Conservation (phyloP, 768 basidiomycete genomes). For the Botryobasidium botryosum region DNA sequence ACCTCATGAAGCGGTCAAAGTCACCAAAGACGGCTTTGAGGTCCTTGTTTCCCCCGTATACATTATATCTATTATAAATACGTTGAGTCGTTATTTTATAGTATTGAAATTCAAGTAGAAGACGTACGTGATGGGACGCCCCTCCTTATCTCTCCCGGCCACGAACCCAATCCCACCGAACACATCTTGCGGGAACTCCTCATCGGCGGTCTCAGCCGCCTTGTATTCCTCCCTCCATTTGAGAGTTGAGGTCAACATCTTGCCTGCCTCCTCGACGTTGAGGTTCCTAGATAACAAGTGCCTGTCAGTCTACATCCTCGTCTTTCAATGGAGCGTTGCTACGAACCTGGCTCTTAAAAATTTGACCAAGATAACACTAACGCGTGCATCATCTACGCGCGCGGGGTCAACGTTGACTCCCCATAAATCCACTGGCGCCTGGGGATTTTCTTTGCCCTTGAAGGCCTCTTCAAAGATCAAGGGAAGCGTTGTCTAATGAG, state of each 20-base stretch:
- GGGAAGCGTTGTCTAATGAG: conserved; percentile 25
- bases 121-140: conserved; percentile 51
- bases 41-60: conserved; percentile 57
- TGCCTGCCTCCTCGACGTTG: conserved; percentile 33
- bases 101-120: too few relatives aligned
- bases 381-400: conserved; percentile 35
- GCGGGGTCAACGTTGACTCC: conserved; percentile 49
- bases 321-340: neutral
- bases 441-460: conserved; percentile 37
- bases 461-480: conserved; percentile 42
- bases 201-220: conserved; percentile 40
- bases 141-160: conserved; percentile 53
- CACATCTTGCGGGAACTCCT: conserved; percentile 42
- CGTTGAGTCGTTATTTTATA: neutral
- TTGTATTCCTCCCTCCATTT: conserved; percentile 55
- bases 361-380: conserved; percentile 65
- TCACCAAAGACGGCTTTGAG: conserved; percentile 60
- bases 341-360: conserved; percentile 56
- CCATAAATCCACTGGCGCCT: conserved; percentile 44
- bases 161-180: conserved; percentile 49
- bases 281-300: conserved; percentile 27
- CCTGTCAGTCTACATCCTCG: neutral
- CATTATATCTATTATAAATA: conserved; percentile 39
- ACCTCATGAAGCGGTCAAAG: conserved; percentile 60
- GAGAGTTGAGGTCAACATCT: conserved; percentile 53